Evolutionary conservation across 768 basidiomycete genomes (phyloP).

Genomic region (Boletus sp.): DNA sequence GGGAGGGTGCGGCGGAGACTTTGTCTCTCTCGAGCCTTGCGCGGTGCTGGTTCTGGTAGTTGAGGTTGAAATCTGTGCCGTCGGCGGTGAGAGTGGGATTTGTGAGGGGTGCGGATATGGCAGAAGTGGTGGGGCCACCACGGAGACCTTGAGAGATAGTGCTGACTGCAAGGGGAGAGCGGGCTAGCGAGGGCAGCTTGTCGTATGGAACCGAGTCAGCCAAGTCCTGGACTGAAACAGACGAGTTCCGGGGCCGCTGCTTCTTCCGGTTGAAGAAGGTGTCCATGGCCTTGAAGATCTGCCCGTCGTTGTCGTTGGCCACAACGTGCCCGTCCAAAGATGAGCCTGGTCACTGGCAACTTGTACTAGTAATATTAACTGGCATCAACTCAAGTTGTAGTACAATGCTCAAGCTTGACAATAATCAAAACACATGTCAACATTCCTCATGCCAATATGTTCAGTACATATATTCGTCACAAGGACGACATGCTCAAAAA

Average conservation of each 20-base stretch:
- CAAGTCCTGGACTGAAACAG: conserved; percentile 58
- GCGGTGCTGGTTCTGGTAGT: conserved; percentile 47
- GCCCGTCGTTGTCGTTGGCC: conserved; percentile 13
- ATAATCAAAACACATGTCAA: conserved; percentile 25
- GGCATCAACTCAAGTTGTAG: conserved; percentile 1
- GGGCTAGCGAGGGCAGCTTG: conserved; percentile 49
- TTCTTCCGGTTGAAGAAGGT: conserved; percentile 65
- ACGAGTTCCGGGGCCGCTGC: conserved; percentile 55
- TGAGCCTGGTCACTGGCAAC: conserved; percentile 2
- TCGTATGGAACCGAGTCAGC: conserved; percentile 74
- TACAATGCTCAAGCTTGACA: not conserved
- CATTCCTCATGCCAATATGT: conserved; percentile 1
- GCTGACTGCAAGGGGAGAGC: conserved; percentile 56
- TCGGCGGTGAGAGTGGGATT: conserved; percentile 72
- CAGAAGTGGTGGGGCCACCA: conserved; percentile 30
- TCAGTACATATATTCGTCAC: conserved; percentile 13
- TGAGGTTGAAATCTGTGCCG: conserved; percentile 74
- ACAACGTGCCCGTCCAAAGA: conserved; percentile 6
- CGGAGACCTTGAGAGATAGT: conserved; percentile 55
- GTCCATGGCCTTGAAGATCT: conserved; percentile 46
- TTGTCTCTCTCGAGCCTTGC: conserved; percentile 54
- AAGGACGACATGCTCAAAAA: conserved; percentile 29
- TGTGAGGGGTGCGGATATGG: conserved; percentile 79
- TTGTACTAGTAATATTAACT: not conserved
- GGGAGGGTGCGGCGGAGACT: conserved; percentile 24